These are phyloP conservation scores for Sporothrix brunneoviolacea DNA, from an alignment of 2,329 filamentous ascomycete species.

Conservation along the genomic window DNA sequence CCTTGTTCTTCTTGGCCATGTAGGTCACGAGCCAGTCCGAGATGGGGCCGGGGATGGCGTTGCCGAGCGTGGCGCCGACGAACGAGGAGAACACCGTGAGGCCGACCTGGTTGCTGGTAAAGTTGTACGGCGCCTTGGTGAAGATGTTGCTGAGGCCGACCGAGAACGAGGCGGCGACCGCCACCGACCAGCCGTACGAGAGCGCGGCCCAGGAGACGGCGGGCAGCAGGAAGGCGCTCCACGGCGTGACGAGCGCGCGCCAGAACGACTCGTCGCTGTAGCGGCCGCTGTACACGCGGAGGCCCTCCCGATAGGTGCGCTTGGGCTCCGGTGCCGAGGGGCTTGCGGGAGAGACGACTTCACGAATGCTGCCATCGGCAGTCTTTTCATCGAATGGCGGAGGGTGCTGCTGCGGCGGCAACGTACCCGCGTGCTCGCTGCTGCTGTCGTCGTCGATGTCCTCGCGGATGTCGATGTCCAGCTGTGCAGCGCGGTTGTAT, in stretches of 20 bases:
- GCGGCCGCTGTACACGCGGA: constrained; percentile 19
- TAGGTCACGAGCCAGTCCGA: constrained; percentile 32
- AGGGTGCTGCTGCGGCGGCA: no score
- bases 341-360: background rate
- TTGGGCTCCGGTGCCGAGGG: constrained; percentile 5
- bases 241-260: constrained; percentile 25
- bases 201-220: constrained; percentile 36
- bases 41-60: constrained; percentile 26
- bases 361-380: background rate
- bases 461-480: constrained; percentile 7
- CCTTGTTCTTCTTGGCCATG: constrained; percentile 32
- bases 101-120: constrained; percentile 31
- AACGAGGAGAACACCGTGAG: constrained; percentile 33
- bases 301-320: constrained; percentile 17
- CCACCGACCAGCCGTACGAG: constrained; percentile 31
- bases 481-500: constrained; percentile 22
- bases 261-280: constrained; percentile 17
- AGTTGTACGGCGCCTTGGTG: constrained; percentile 33
- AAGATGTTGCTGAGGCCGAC: constrained; percentile 25
- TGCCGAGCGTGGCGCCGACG: constrained; percentile 31
- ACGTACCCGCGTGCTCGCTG: background rate
- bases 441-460: constrained; percentile 7
- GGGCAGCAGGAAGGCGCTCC: constrained; percentile 35
- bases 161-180: constrained; percentile 19
- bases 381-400: constrained; percentile 1